Percentiles rank a stretch among this genome's conserved stretches.
phyloP scores from a whole-genome alignment of 768 basidiomycete species.

The Coprinopsis strossmayeri region DNA sequence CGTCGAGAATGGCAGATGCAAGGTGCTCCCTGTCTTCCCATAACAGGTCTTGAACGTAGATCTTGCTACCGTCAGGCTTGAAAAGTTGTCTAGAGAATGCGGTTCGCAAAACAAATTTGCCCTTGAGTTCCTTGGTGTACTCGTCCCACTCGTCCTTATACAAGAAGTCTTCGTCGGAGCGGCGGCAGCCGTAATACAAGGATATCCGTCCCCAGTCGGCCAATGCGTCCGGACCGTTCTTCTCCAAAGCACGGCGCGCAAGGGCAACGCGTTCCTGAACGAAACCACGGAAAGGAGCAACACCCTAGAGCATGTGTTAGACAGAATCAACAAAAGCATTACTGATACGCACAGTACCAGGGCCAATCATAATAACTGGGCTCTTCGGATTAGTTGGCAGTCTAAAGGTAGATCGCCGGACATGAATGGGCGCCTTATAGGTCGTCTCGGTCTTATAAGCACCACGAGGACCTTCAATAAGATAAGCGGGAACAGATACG shows the following conservation, averaged over 20 bases:
- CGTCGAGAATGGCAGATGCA: slow-evolving; percentile 83
- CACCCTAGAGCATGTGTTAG: slow-evolving; percentile 54
- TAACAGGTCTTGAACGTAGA: slow-evolving; percentile 97
- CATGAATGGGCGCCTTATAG: slow-evolving; percentile 89
- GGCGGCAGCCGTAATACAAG: slow-evolving; percentile 95
- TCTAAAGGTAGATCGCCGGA: slow-evolving; percentile 93
- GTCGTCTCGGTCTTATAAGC: slow-evolving; percentile 65
- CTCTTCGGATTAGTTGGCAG: slow-evolving; percentile 97
- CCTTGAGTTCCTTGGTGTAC: slow-evolving; percentile 80
- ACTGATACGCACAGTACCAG: slow-evolving; percentile 76
- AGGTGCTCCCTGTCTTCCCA: slow-evolving; percentile 83
- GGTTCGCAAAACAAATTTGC: slow-evolving; percentile 83
- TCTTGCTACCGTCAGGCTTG: slow-evolving; percentile 88
- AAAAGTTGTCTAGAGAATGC: slow-evolving; percentile 92
- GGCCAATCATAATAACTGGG: slow-evolving; percentile 98
- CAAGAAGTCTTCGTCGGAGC: slow-evolving; percentile 82
- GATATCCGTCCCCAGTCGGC: slow-evolving; percentile 93
- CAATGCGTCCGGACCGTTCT: slow-evolving; percentile 91
- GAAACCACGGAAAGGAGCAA: slow-evolving; percentile 99
- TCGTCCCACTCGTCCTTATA: slow-evolving; percentile 94
- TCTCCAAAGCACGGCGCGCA: slow-evolving; percentile 89
- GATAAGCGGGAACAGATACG: slow-evolving; percentile 59
- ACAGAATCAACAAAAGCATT: slow-evolving; percentile 1
- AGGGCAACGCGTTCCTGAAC: slow-evolving; percentile 96
- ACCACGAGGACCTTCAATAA: slow-evolving; percentile 86